Conservation (phyloP, 306 rosid genomes). For the Lathyrus aphaca region DNA sequence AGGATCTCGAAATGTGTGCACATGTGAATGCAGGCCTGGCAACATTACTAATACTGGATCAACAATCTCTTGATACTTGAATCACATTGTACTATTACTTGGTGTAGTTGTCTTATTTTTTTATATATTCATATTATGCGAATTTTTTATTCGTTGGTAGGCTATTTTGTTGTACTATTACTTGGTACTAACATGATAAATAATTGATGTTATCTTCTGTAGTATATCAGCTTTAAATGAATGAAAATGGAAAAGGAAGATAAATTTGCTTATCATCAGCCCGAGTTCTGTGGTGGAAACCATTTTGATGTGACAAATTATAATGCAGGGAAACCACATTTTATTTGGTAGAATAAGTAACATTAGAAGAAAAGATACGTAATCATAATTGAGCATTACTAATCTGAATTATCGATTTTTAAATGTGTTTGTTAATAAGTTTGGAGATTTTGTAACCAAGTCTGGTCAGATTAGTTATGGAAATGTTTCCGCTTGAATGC, state of each 20-base stretch:
- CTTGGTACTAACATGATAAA: conserved; percentile 5
- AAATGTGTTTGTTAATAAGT: neutral
- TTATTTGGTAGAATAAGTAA: neutral
- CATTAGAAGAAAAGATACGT: neutral
- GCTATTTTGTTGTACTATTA: conserved; percentile 32
- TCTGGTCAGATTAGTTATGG: neutral
- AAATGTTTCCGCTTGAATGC: neutral
- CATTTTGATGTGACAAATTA: neutral
- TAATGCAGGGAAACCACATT: conserved; percentile 9
- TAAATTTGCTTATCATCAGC: neutral
- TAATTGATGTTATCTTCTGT: conserved; percentile 18
- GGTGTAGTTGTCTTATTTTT: neutral
- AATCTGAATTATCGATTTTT: neutral
- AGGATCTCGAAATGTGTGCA: conserved; percentile 78
- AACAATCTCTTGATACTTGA: conserved; percentile 33
- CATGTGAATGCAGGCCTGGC: conserved; percentile 69
- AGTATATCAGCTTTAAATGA: neutral
- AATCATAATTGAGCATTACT: neutral
- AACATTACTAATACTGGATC: conserved; percentile 51
- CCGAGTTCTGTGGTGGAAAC: neutral
- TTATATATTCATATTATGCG: conserved; percentile 8
- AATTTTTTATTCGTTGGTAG: conserved; percentile 29
- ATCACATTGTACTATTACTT: neutral
- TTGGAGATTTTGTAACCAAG: neutral
- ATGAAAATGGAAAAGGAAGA: conserved; percentile 1